A percentile compares a stretch with the other conserved stretches of the same genome.
Conservation (phyloP, 345 rosid genomes). For the Sapria himalayana region DNA sequence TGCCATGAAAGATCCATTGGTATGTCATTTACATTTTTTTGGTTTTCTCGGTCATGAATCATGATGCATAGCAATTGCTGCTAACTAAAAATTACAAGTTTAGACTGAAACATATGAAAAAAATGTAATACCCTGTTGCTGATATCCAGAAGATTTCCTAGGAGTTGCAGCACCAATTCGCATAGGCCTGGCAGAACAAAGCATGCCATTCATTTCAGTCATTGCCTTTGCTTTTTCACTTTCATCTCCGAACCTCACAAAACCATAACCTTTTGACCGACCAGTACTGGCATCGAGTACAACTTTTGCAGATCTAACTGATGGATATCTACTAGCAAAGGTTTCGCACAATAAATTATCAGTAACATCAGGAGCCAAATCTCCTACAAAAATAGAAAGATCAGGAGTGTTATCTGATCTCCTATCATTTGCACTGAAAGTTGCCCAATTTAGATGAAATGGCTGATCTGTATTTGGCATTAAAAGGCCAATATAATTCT, state of each 20-base stretch:
- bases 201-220: conserved; percentile 84
- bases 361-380: conserved; percentile 81
- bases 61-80: no score
- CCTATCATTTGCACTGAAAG: conserved; percentile 78
- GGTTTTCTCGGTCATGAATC: no score
- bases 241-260: conserved; percentile 94
- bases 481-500: conserved; percentile 32
- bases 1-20: no score
- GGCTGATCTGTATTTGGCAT: conserved; percentile 78
- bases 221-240: conserved; percentile 60
- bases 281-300: conserved; percentile 85
- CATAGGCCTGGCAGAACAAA: conserved; percentile 89
- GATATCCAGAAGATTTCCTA: conserved; percentile 66
- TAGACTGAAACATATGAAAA: no score
- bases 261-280: conserved; percentile 93
- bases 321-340: conserved; percentile 50
- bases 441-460: conserved; percentile 96
- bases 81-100: no score
- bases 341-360: conserved; percentile 56
- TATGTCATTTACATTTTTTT: no score
- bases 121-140: conserved; percentile 38
- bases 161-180: conserved; percentile 93
- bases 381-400: conserved; percentile 90
- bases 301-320: conserved; percentile 82
- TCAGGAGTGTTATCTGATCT: conserved; percentile 71